Evolutionary conservation across 768 basidiomycete species (phyloP), one percentile per base, ranked within the genome.

Genomic region (Flagelloscypha sp.): DNA sequence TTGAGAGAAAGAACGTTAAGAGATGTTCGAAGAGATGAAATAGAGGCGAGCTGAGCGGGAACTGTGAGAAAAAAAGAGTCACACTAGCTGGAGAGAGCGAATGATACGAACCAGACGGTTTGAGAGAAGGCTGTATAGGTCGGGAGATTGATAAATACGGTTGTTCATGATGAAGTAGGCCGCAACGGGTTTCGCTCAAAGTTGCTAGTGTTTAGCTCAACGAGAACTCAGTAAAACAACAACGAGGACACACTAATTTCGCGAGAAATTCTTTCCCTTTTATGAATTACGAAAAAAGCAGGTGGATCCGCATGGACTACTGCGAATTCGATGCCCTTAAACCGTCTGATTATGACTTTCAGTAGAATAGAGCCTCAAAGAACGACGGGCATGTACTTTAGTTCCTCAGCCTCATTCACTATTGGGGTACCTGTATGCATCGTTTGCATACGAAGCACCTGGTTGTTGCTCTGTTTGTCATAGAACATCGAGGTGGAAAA

Each of bases 391-490:
- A 44, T n/a, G n/a, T 55, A 85, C 89, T 67, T 87, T 43, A 94
- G 76, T 52, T 93, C 86, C 44, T 85, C 85, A 7, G 80, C 78
- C 54, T 92, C 90, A 45, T 92, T 82, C 6, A 69, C 62, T 37
- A 88, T 60, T 7, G 82, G 74, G 19, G 74, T 61, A n/a, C 82
- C 86, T 0, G 84, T 83, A 50, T 87, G 82, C 63, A 83, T 80
- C 0, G 86, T 92, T 57, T 94, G 90, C 90, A 94, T 94, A 47
- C 88, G 81, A 28, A 94, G 63, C 20, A 84, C 79, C 48, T 90
- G 85, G 56, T 94, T 94, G 57, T 83, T 92, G 61, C 84, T 89
- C 59, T 86, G 84, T 57, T 87, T 87, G 60, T 93, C 89, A 55
- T 89, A 94, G 64, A 90, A 93, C 76, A 89, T 89, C 19, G 87